These are phyloP conservation scores for Acrocalymma vagum DNA, from an alignment of 2,329 filamentous ascomycete genomes.

Conservation along the genomic window DNA sequence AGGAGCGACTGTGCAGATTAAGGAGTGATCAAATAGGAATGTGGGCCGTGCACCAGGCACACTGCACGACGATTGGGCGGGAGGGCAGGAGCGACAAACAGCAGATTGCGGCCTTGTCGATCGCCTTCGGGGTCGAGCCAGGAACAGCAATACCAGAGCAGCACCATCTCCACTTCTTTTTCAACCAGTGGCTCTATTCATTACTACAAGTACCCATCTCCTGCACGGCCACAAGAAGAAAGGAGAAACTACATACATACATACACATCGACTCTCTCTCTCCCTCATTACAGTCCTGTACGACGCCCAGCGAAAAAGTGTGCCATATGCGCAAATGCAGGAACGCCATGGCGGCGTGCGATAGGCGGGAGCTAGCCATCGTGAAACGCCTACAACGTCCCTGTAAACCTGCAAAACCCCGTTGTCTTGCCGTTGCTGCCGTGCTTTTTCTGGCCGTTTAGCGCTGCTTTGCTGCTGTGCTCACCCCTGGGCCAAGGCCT, in stretches of 20 bases:
- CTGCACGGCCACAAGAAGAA: no score
- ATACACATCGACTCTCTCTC: no score
- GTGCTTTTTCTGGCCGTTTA: no score
- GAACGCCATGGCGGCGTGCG: slow-evolving; percentile 23
- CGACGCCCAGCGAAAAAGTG: no score
- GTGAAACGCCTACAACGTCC: slow-evolving; percentile 13
- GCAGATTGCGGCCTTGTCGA: slow-evolving; percentile 10
- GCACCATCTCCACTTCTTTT: slow-evolving; percentile 7
- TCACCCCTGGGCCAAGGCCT: slow-evolving; percentile 9
- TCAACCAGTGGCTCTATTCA: slow-evolving; percentile 1
- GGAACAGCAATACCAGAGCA: slow-evolving; percentile 24
- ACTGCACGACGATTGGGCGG: slow-evolving; percentile 22
- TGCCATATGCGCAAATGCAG: slow-evolving; percentile 18
- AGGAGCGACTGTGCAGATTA: slow-evolving; percentile 29
- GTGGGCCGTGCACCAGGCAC: slow-evolving; percentile 11
- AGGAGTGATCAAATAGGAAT: slow-evolving; percentile 27
- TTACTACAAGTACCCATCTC: neutral
- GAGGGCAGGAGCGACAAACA: slow-evolving; percentile 20
- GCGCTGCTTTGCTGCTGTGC: slow-evolving; percentile 10
- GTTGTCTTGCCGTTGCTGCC: neutral
- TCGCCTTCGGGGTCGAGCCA: neutral
- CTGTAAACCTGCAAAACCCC: no score
- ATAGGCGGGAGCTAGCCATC: slow-evolving; percentile 14
- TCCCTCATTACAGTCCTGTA: no score
- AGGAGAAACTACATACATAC: no score